Conservation (phyloP, 495 filamentous ascomycete species). For the Annulohypoxylon stygium region DNA sequence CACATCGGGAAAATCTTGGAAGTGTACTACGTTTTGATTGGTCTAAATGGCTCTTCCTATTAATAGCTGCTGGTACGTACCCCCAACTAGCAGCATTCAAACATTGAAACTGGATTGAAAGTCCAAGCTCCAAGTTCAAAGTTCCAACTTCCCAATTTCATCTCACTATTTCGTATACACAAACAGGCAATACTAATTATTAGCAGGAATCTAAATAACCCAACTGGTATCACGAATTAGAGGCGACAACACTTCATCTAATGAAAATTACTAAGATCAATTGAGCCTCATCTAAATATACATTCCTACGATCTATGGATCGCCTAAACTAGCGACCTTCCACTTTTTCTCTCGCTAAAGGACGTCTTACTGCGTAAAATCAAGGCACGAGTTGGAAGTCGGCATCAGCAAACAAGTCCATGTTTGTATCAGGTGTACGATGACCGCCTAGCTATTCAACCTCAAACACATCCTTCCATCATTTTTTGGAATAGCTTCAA, state of each 20-base stretch:
- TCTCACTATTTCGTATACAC: not conserved
- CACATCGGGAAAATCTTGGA: not conserved
- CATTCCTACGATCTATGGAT: constrained; percentile 3
- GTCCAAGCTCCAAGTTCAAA: not conserved
- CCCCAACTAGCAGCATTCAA: not conserved
- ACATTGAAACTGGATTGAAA: too few relatives aligned
- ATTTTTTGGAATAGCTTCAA: constrained; percentile 9
- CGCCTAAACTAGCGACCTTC: not conserved
- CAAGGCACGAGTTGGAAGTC: not conserved
- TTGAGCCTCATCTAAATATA: not conserved
- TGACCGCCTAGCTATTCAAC: constrained; percentile 12
- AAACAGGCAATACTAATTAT: not conserved
- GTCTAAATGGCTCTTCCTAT: not conserved
- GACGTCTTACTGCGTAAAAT: not conserved
- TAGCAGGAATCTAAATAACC: not conserved
- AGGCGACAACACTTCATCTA: not conserved
- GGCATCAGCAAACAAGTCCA: constrained; percentile 1
- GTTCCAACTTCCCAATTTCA: not conserved
- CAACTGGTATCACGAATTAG: not conserved
- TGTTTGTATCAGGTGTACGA: not conserved
- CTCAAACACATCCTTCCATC: constrained; percentile 38
- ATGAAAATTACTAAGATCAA: not conserved
- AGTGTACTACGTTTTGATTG: not conserved
- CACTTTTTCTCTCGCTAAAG: not conserved
- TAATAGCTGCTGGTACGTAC: constrained; percentile 1